Percentiles rank a stretch among this genome's conserved stretches.
Evolutionary conservation across 129 eudicot species (phyloP).

Genomic region (Pulicaria dysenterica): DNA sequence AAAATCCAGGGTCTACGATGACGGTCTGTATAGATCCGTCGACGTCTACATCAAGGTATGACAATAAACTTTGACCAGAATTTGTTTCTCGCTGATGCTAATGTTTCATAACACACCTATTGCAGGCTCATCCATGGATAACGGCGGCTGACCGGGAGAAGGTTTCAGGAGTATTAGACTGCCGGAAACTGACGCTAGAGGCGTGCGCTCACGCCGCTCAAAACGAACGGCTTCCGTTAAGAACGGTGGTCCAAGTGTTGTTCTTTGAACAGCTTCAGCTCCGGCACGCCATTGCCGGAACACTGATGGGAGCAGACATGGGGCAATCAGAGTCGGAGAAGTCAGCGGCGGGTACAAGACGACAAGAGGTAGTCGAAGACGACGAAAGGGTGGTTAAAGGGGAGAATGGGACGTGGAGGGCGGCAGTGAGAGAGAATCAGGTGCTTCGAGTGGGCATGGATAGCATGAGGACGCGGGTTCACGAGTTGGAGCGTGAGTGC

Average conservation of each 20-base stretch:
- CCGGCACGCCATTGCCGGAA: conserved; percentile 93
- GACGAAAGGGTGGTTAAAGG: conserved; percentile 38
- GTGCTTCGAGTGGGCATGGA: conserved; percentile 91
- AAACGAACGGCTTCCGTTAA: conserved; percentile 89
- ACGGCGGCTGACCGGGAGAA: conserved; percentile 78
- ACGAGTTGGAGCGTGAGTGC: conserved; percentile 90
- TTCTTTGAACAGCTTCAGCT: conserved; percentile 98
- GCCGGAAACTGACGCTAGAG: conserved; percentile 87
- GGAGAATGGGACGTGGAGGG: conserved; percentile 57
- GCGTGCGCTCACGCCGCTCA: conserved; percentile 99
- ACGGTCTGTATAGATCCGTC: conserved; percentile 90
- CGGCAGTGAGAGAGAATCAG: conserved; percentile 87
- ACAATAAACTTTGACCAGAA: background rate
- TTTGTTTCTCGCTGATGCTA: background rate
- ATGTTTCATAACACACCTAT: background rate
- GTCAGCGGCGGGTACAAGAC: conserved; percentile 25
- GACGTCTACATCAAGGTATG: conserved; percentile 91
- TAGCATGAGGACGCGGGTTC: conserved; percentile 94
- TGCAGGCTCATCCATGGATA: conserved; percentile 93
- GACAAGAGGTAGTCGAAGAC: conserved; percentile 13
- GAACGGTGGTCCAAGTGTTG: conserved; percentile 88
- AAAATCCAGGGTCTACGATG: conserved; percentile 71
- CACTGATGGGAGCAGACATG: conserved; percentile 49
- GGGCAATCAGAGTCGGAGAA: conserved; percentile 28
- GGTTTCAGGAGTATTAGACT: conserved; percentile 80